Base-by-base conservation (phyloP, 2,329 filamentous ascomycete genomes). In the Trichoderma lentiforme region DNA sequence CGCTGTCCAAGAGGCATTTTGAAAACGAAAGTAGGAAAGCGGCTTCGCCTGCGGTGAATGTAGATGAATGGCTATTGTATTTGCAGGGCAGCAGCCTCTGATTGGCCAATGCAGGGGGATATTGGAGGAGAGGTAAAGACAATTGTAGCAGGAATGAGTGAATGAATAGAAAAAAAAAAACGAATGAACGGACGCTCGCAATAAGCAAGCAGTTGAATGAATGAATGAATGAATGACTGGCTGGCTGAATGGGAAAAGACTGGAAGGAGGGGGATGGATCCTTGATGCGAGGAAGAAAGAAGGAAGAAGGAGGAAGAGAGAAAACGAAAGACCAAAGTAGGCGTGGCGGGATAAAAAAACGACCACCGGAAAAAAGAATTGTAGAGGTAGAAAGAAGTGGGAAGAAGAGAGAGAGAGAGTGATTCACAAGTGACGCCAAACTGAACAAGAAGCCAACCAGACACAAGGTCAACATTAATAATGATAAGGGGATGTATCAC, bases 1-100 rank as follows among this genome's bases (percentile, higher is more conserved):
- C 24, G 56, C 4, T 53, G 67, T 28, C 30, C 67, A 70, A 62
- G 67, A 70, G 67, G n/a, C 67, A 70, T 70, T 18, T 26, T n/a
- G 57, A 15, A 43, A 43, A 62, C 6, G 39, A 58, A 15, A 4
- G 34, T 43, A 21, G 15, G 34, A 51, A 24, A 51, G 51, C 61
- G 69, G 28, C 69, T 71, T 60, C 43, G 69, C 51, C 61, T 47
- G 15, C 30, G 12, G 12, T 39, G 36, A 70, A 60, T 53, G 39
- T 26, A 43, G 61, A 53, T n/a, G 57, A 70, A 62, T 53, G 57
- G 39, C 30, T 53, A 61, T 68, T 68, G 57, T 69, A 7, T 28
- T n/a, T 34, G 65, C 34, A 47, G 53, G 18, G 51, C 26, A 1
- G 34, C 9, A 34, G 66, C 66, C 26, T 15, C 32, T 58, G 11